phyloP scores from a whole-genome alignment of 2,329 filamentous ascomycete species.

The Cryphonectria nitschkei region DNA sequence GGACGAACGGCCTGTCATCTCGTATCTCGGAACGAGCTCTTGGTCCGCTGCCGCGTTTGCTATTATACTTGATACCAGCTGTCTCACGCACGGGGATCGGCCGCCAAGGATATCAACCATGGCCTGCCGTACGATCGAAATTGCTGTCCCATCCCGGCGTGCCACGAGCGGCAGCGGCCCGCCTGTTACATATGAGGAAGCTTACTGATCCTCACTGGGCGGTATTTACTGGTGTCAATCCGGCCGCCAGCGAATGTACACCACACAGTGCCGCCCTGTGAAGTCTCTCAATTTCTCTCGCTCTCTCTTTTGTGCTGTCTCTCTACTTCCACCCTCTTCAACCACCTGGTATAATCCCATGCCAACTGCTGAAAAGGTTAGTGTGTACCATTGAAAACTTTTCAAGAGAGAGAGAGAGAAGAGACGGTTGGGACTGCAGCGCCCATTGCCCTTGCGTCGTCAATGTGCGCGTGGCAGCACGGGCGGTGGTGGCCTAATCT shows the following conservation, averaged over 20 bases:
- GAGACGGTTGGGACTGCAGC: background rate
- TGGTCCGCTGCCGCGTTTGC: background rate
- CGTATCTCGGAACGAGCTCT: background rate
- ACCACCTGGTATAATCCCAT: background rate
- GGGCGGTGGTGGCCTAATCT: too few relatives aligned
- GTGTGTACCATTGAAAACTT: background rate
- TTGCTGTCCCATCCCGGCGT: constrained; percentile 10
- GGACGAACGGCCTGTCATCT: background rate
- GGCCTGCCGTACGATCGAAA: background rate
- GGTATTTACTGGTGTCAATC: background rate
- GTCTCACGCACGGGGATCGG: background rate
- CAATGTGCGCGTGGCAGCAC: background rate
- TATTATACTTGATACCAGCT: background rate
- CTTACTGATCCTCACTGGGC: background rate
- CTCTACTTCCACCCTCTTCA: too few relatives aligned
- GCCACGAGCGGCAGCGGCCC: constrained; percentile 14
- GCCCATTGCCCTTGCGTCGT: background rate
- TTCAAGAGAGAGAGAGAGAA: background rate
- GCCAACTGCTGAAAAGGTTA: background rate
- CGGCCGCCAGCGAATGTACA: background rate
- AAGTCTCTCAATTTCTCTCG: background rate
- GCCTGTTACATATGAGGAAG: background rate
- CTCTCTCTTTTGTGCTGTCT: background rate
- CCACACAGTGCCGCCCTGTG: background rate
- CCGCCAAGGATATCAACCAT: background rate